Conservation (phyloP, 2,329 filamentous ascomycete genomes). For the Dendryphion nanum region DNA sequence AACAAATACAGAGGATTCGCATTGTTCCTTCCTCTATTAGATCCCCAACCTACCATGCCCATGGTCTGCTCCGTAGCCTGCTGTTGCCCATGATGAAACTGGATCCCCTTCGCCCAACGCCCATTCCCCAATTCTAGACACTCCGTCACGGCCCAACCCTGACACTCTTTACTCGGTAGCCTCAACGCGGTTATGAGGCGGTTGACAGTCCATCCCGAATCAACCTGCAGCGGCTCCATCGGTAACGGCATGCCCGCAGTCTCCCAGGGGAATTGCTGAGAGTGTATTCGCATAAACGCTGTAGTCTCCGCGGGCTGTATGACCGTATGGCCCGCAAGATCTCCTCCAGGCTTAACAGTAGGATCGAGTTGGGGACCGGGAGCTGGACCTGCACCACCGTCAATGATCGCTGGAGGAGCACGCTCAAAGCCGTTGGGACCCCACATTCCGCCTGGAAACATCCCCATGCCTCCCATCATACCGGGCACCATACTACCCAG, state of each 20-base stretch:
- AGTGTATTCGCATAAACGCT: slow-evolving; percentile 27
- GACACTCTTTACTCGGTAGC: slow-evolving; percentile 22
- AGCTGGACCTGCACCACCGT: slow-evolving; percentile 1
- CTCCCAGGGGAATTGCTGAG: slow-evolving; percentile 29
- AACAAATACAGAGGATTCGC: slow-evolving; percentile 30
- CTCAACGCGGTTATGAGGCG: slow-evolving; percentile 27
- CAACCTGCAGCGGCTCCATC: slow-evolving; percentile 23
- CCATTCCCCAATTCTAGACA: slow-evolving; percentile 35
- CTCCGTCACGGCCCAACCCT: slow-evolving; percentile 31
- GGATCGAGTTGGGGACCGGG: slow-evolving; percentile 2
- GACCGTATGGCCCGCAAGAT: slow-evolving; percentile 21
- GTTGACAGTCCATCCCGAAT: slow-evolving; percentile 24
- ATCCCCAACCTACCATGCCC: slow-evolving; percentile 31
- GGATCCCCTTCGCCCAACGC: slow-evolving; percentile 35
- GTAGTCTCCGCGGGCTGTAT: slow-evolving; percentile 25
- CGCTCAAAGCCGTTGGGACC: not conserved
- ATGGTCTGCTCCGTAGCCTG: slow-evolving; percentile 30
- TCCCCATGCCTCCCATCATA: slow-evolving; percentile 2
- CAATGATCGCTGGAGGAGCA: slow-evolving; percentile 3
- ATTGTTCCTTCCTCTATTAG: slow-evolving; percentile 26
- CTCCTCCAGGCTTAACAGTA: slow-evolving; percentile 9
- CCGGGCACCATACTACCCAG: not conserved
- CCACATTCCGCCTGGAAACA: not conserved
- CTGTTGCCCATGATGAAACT: slow-evolving; percentile 31
- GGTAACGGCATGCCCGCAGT: slow-evolving; percentile 22